These are phyloP conservation scores for Zoysia pacifica DNA, from an alignment of 176 grass and related monocot species.

Conservation along the genomic window DNA sequence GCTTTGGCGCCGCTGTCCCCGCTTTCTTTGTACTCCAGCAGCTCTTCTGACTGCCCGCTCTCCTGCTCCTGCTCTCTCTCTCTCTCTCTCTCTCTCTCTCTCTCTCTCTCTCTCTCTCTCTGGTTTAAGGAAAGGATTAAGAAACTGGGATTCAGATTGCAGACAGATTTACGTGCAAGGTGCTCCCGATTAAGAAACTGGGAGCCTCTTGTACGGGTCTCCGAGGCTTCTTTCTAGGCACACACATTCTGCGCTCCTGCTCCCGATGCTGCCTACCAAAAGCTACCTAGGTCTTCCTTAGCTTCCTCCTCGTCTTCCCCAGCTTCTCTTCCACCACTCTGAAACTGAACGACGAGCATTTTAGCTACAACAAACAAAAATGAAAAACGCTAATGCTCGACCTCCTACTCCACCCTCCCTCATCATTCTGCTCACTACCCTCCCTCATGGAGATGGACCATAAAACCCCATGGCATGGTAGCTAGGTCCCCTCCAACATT, in stretches of 20 bases:
- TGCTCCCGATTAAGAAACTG: conserved; percentile 50
- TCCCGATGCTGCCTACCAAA: conserved; percentile 50
- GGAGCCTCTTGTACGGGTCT: conserved; percentile 39
- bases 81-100: no score
- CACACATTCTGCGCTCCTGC: conserved; percentile 98
- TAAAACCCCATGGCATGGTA: conserved; percentile 47
- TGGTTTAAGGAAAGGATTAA: not conserved
- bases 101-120: not conserved
- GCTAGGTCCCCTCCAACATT: conserved; percentile 40
- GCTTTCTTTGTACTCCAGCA: conserved; percentile 13
- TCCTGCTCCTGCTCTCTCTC: not conserved
- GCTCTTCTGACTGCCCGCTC: conserved; percentile 27
- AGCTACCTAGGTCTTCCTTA: not conserved
- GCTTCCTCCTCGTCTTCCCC: not conserved
- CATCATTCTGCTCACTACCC: conserved; percentile 81
- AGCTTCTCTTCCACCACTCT: no score
- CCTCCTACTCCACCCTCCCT: conserved; percentile 42
- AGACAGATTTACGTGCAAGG: conserved; percentile 57
- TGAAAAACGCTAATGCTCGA: conserved; percentile 27
- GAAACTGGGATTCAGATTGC: conserved; percentile 31
- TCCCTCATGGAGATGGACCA: conserved; percentile 43
- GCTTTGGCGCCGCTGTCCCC: conserved; percentile 71
- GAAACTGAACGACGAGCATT: not conserved
- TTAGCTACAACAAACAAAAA: not conserved
- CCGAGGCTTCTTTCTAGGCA: conserved; percentile 68